phyloP scores from a whole-genome alignment of 371 early-diverging fungal genomes.

The Mucor piriformis region DNA sequence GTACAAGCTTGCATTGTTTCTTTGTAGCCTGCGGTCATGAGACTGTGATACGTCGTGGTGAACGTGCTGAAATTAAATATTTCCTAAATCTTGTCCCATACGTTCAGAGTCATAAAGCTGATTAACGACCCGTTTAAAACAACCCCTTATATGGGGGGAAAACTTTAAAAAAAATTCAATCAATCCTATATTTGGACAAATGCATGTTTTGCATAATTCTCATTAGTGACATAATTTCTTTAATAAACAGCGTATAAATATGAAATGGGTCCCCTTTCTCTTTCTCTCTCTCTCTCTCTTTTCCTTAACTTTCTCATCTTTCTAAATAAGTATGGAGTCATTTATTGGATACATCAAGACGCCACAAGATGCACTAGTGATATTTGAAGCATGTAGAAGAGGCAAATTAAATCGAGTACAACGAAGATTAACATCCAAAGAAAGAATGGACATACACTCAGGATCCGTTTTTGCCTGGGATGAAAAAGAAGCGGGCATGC shows the following conservation, averaged over 20 bases:
- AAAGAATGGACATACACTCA: slow-evolving; percentile 77
- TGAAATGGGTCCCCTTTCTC: slow-evolving; percentile 11
- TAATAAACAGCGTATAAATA: not conserved
- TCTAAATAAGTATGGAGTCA: slow-evolving; percentile 59
- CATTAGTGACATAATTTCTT: slow-evolving; percentile 10
- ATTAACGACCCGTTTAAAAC: not conserved
- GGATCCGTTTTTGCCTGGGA: slow-evolving; percentile 89
- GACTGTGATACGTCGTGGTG: slow-evolving; percentile 10
- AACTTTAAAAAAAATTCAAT: not conserved
- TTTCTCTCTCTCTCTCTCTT: slow-evolving; percentile 31
- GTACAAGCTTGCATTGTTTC: slow-evolving; percentile 42
- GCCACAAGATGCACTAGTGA: slow-evolving; percentile 77
- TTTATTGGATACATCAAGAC: slow-evolving; percentile 79
- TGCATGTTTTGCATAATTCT: slow-evolving; percentile 11
- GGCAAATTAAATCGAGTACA: slow-evolving; percentile 71
- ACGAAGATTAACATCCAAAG: slow-evolving; percentile 77
- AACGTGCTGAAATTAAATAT: slow-evolving; percentile 23
- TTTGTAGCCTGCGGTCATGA: slow-evolving; percentile 41
- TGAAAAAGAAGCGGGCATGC: slow-evolving; percentile 87
- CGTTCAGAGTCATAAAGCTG: slow-evolving; percentile 7
- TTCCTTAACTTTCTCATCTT: slow-evolving; percentile 13
- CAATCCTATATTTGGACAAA: slow-evolving; percentile 4
- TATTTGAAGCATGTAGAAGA: slow-evolving; percentile 82
- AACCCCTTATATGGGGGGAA: slow-evolving; percentile 1
- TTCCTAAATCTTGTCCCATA: slow-evolving; percentile 30